Base-by-base conservation (phyloP, 225 moss, liverwort and hornwort genomes). In the Bryum argenteum region DNA sequence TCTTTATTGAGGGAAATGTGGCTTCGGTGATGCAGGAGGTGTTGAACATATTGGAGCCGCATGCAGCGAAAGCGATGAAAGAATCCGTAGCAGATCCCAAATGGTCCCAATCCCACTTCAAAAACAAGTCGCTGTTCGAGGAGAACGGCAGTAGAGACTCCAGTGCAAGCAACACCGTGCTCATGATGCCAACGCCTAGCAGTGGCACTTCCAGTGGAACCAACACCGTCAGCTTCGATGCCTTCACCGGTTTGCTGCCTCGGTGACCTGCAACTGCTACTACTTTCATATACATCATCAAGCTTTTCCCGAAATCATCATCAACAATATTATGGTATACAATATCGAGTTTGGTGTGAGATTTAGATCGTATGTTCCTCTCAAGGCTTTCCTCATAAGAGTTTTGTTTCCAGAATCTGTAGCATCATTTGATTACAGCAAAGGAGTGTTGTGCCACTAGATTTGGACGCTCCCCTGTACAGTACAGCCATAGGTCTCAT, bases 111-210 rank as follows among this genome's bases (percentile, higher is more conserved):
- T 75, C 67, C 0, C 67, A 75, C 67, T 75, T 75, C 52, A 67
- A 75, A 4, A 75, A 75, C 51, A 75, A 75, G 51, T 60, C 67
- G 14, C 75, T 75, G 40, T 75, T 75, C 1, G 75, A 75, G 9
- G 59, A 75, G 40, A 48, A 48, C 16, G 16, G 5, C 48, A 67
- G 40, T 41, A 60, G 67, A 11, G 60, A 67, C n/a, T 67, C 75
- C 1, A 75, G 51, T 40, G 39, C 1, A 75, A 51, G 40, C 18
- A 67, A 37, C 67, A 59, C 66, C 3, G 13, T 41, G 22, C 2
- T 58, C 3, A 58, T 8, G 0, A 58, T 33, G 33, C 33, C 33
- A 4, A 9, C 8, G 22, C 3, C 18, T 2, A 18, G 39, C 23
- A 67, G 40, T 41, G 67, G 67, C n/a, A 52, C 59, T n/a, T 67